Evolutionary conservation across 805 yeast genomes (phyloP), one percentile per base, ranked within the genome.

Genomic region (Barnettozyma pratensis): DNA sequence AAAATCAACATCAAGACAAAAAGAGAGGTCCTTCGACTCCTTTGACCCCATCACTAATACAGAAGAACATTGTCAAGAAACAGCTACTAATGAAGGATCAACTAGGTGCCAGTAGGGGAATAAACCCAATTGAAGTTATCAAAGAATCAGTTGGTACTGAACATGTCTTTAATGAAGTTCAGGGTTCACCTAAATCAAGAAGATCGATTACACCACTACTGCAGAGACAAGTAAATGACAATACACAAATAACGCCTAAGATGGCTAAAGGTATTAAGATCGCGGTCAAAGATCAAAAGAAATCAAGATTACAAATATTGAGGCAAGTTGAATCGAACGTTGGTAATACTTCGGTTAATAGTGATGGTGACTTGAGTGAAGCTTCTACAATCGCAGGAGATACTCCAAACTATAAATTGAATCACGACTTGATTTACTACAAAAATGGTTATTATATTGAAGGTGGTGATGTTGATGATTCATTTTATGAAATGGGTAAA

Each of bases 21-120:
- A 61, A 61, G 39, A 53, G 65, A 50, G 57, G 52, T 2, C 65
- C 65, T 32, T 50, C 57, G 1, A 61, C 65, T 3, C 65, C 65
- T 6, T 49, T 61, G 43, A 61, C 65, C 1, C 65, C 65, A 4
- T 45, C 63, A 0, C 49, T 61, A n/a, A 46, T 55, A 25, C 57
- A 57, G 28, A 53, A 53, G 39, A 61, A 57, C 44, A 53, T 51
- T 10, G 47, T 52, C 27, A 61, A 61, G 46, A 61, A 48, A 31
- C 58, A 54, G 30, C 34, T 45, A 27, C 7, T 49, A 6, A 4
- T 8, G 25, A 39, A 39, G 34, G 44, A 42, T 6, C 19, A n/a
- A 19, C 45, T 30, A 25, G 34, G 28, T 7, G n/a, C 4, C 9
- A 5, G 7, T 7, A 40, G 12, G n/a, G 26, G 30, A 8, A 41